These are phyloP conservation scores for Pythium sukuiense DNA, from an alignment of 352 stramenopile species.

Conservation along the genomic window DNA sequence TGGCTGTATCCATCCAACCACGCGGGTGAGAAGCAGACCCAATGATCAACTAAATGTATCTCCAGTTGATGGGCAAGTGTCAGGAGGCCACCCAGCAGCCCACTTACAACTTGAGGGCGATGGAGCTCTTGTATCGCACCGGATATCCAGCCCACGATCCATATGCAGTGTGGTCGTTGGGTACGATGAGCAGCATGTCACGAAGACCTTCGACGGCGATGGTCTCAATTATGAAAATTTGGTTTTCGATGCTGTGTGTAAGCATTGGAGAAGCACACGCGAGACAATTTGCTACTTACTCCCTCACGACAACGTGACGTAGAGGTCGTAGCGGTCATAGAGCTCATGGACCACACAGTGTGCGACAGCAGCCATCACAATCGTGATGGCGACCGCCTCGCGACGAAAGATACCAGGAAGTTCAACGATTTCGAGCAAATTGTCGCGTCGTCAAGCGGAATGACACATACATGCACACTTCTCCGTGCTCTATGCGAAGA, in stretches of 20 bases:
- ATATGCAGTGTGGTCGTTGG: no score
- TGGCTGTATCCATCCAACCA: no score
- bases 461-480: background rate
- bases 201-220: background rate
- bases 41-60: background rate
- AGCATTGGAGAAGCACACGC: no score
- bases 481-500: background rate
- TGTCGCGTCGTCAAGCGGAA: background rate
- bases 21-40: no score
- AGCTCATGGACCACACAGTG: background rate
- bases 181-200: no score
- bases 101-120: no score
- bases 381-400: background rate
- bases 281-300: background rate
- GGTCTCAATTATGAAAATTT: background rate
- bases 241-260: background rate
- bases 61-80: background rate
- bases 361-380: background rate
- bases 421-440: background rate
- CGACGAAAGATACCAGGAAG: background rate
- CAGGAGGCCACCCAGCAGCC: background rate
- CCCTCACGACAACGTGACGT: background rate
- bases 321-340: slow-evolving; percentile 1
- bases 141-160: no score
- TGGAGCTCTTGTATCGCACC: no score